Evolutionary conservation across 2,329 filamentous ascomycete species (phyloP).

Genomic region (Fusarium mexicanum): DNA sequence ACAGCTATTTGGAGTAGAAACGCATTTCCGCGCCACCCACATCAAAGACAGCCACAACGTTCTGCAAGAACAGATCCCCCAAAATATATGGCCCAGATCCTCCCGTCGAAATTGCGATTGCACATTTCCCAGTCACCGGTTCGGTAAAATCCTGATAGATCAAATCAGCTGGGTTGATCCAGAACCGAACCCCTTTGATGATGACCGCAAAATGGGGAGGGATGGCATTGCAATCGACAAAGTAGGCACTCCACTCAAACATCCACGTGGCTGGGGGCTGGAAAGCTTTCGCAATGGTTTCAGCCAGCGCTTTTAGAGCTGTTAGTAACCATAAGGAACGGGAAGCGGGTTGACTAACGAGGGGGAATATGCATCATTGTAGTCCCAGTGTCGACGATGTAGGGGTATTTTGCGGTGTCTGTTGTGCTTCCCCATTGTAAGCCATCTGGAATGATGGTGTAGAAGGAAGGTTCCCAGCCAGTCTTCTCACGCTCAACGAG

Average conservation of each 20-base stretch:
- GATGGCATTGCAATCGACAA: constrained; percentile 58
- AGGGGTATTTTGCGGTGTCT: constrained; percentile 56
- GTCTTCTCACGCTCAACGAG: constrained; percentile 52
- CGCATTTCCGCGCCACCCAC: constrained; percentile 58
- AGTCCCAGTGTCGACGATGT: constrained; percentile 63
- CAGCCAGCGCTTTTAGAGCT: constrained; percentile 52
- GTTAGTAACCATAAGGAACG: not conserved
- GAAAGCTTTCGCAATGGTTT: constrained; percentile 59
- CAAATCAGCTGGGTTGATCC: constrained; percentile 59
- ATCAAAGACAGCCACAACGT: constrained; percentile 60
- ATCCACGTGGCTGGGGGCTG: constrained; percentile 58
- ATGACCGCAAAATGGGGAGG: constrained; percentile 57
- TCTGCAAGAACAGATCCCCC: constrained; percentile 62
- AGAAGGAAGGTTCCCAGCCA: constrained; percentile 60
- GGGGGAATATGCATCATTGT: constrained; percentile 61
- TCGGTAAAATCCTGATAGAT: constrained; percentile 57
- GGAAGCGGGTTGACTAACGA: constrained; percentile 47
- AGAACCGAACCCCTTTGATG: constrained; percentile 56
- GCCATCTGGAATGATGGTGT: constrained; percentile 62
- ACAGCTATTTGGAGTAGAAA: constrained; percentile 49
- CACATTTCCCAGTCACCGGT: constrained; percentile 58
- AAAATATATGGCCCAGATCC: constrained; percentile 59
- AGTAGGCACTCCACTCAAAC: constrained; percentile 59
- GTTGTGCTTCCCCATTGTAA: constrained; percentile 55
- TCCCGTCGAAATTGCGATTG: constrained; percentile 57